Evolutionary conservation across 139 green algal genomes (phyloP), one percentile per base, ranked within the genome.

Genomic region (Chlamydomonas asymmetrica): DNA sequence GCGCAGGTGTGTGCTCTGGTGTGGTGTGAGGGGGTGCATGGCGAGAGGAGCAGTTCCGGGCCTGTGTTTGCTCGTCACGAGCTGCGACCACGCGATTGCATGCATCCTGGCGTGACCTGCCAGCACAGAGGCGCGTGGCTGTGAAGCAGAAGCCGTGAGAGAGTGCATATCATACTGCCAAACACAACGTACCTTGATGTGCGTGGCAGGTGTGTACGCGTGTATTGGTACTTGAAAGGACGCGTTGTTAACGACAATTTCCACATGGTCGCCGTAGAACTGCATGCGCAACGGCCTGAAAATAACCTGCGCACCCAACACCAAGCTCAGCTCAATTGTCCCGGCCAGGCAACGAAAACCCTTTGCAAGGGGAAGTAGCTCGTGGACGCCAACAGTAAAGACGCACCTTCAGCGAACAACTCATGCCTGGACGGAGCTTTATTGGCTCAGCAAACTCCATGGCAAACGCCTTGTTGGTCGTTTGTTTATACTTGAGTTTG

Each of bases 371-470:
- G n/a, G n/a, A n/a, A n/a, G n/a, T n/a, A n/a, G n/a, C n/a, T n/a
- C n/a, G n/a, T n/a, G n/a, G n/a, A n/a, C n/a, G n/a, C n/a, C n/a
- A n/a, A n/a, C n/a, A n/a, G n/a, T n/a, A n/a, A n/a, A n/a, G n/a
- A 29, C 59, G 16, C 20, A 88, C 88, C 87, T 89, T 87, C 0
- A 93, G 52, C 13, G 85, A 23, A 35, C 64, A 80, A 63, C 75
- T 88, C 85, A 93, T 93, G 34, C 90, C 90, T 6, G 90, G 85
- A 31, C 83, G 82, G 50, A 95, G 79, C 52, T 87, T 89, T 35
- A 90, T 84, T 0, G 81, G 66, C 48, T 92, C 87, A n/a, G 90
- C 86, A 64, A 93, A 95, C 32, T 90, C 87, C 82, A 95, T 89
- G 27, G 69, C 85, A 77, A 95, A 95, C 3, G 83, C 80, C 56